Evolutionary conservation across 2,329 filamentous ascomycete species (phyloP).

Genomic region (Penicillium fuscoglaucum): DNA sequence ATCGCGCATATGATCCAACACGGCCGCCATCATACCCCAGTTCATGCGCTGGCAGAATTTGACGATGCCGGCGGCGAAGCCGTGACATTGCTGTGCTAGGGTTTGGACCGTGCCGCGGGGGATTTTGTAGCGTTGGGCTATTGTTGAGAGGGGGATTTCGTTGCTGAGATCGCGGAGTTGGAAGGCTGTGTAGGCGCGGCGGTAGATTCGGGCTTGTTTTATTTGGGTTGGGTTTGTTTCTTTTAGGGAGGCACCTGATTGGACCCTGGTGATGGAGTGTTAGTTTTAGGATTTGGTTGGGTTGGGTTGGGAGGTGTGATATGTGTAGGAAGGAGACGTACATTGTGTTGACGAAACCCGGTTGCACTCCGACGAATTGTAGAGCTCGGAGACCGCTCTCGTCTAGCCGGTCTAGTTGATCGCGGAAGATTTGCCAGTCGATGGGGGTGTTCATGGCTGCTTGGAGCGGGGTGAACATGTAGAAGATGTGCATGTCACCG

Average conservation of each 20-base stretch:
- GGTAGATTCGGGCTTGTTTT: constrained; percentile 63
- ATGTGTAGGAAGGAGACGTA: constrained; percentile 30
- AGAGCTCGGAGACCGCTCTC: constrained; percentile 71
- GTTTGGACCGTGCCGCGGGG: constrained; percentile 71
- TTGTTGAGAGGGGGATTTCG: constrained; percentile 68
- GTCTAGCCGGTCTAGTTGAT: constrained; percentile 68
- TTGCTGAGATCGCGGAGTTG: constrained; percentile 79
- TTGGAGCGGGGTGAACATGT: constrained; percentile 73
- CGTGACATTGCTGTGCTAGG: constrained; percentile 71
- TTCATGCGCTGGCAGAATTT: constrained; percentile 77
- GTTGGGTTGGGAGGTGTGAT: background rate
- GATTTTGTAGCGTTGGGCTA: constrained; percentile 69
- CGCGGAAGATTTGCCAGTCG: constrained; percentile 71
- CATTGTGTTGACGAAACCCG: constrained; percentile 66
- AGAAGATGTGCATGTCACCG: constrained; percentile 76
- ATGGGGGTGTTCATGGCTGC: constrained; percentile 50
- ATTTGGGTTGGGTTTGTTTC: constrained; percentile 63
- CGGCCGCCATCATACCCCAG: constrained; percentile 71
- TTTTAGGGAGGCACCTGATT: constrained; percentile 61
- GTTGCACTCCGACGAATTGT: constrained; percentile 67
- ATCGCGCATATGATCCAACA: constrained; percentile 74
- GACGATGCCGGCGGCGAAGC: constrained; percentile 76
- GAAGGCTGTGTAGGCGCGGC: constrained; percentile 71
- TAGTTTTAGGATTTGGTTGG: background rate
- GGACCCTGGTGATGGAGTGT: constrained; percentile 54